Percentiles rank a stretch among this genome's conserved stretches.
These are phyloP conservation scores for Haplosporangium sp. DNA, from an alignment of 371 early-diverging fungal genomes.

Conservation along the genomic window DNA sequence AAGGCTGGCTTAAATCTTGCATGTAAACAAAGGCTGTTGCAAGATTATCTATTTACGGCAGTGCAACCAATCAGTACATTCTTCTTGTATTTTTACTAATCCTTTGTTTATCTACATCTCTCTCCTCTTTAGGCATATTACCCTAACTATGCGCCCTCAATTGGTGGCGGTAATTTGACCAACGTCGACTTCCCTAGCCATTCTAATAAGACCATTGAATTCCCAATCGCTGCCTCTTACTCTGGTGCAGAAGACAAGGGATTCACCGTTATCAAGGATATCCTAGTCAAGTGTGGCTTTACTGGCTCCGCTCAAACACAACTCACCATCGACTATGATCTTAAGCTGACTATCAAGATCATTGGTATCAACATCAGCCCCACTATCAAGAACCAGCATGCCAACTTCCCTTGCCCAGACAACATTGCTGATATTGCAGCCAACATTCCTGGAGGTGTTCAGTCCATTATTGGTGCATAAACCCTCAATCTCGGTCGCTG, in stretches of 20 bases:
- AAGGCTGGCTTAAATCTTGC: too few relatives aligned
- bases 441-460: constrained; percentile 11
- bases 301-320: constrained; percentile 34
- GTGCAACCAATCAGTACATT: neutral
- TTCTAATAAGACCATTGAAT: constrained; percentile 58
- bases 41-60: neutral
- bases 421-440: neutral
- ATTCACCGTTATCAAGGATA: constrained; percentile 57
- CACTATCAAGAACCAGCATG: constrained; percentile 56
- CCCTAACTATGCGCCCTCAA: constrained; percentile 55
- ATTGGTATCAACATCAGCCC: constrained; percentile 63
- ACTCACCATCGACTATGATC: constrained; percentile 64
- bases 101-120: neutral
- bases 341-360: constrained; percentile 62
- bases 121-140: constrained; percentile 61
- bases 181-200: constrained; percentile 62
- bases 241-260: constrained; percentile 35
- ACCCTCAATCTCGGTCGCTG: too few relatives aligned
- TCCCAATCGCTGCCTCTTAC: constrained; percentile 61
- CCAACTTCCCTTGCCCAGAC: constrained; percentile 21
- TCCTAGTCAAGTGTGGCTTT: constrained; percentile 61
- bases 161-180: constrained; percentile 63
- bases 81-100: too few relatives aligned
- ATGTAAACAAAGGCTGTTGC: neutral
- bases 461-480: neutral